phyloP scores from a whole-genome alignment of 176 grass and related monocot species.

The Oryza brachyantha region DNA sequence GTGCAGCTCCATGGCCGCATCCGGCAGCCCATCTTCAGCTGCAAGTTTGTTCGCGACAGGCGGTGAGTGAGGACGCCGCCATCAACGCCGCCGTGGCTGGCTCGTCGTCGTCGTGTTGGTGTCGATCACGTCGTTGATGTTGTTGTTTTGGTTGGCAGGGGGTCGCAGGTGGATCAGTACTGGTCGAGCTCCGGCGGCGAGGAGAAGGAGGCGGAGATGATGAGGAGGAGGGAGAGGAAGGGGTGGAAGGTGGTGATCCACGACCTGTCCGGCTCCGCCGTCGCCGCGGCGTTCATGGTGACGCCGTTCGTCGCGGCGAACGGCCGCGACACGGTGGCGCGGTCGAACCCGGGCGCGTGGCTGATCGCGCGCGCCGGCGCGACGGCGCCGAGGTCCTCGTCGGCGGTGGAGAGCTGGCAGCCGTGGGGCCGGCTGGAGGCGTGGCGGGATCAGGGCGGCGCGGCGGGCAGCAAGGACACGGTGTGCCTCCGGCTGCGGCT shows the following conservation, averaged over 20 bases:
- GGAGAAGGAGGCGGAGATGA: slow-evolving; percentile 33
- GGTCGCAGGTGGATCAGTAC: slow-evolving; percentile 47
- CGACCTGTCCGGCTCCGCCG: slow-evolving; percentile 81
- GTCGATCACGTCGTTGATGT: background rate
- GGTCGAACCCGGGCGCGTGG: slow-evolving; percentile 88
- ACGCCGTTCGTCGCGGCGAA: slow-evolving; percentile 88
- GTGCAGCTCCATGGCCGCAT: slow-evolving; percentile 58
- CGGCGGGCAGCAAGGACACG: slow-evolving; percentile 20
- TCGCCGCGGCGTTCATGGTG: slow-evolving; percentile 82
- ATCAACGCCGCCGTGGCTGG: background rate
- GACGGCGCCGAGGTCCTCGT: background rate
- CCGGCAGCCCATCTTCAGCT: slow-evolving; percentile 81
- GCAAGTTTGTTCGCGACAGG: slow-evolving; percentile 77
- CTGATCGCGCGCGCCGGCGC: slow-evolving; percentile 58
- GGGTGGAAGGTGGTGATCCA: slow-evolving; percentile 90
- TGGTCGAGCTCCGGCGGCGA: slow-evolving; percentile 48
- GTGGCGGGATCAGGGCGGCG: slow-evolving; percentile 51
- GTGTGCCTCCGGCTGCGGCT: slow-evolving; percentile 53
- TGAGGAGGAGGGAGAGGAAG: slow-evolving; percentile 57
- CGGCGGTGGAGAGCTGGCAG: slow-evolving; percentile 58
- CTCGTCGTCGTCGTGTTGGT: background rate
- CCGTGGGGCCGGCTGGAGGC: slow-evolving; percentile 91
- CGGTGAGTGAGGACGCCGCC: slow-evolving; percentile 41
- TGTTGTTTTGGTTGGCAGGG: slow-evolving; percentile 32
- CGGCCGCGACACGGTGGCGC: slow-evolving; percentile 66